Conservation (phyloP, 106 monocot genomes). For the Triglochin maritima region DNA sequence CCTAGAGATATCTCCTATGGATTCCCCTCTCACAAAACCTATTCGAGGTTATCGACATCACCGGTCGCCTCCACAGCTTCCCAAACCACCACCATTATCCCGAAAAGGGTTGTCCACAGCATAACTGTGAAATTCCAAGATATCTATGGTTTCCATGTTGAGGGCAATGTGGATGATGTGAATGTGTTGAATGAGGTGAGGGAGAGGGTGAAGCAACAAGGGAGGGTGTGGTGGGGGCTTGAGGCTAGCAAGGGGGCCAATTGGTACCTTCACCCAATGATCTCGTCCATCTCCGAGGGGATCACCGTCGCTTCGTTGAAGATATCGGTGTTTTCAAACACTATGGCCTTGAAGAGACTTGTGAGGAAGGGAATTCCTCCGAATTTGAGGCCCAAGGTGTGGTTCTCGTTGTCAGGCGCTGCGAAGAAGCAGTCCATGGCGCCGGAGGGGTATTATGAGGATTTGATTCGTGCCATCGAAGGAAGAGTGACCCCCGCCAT, state of each 20-base stretch:
- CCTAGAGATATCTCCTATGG: slow-evolving; percentile 28
- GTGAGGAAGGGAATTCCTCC: slow-evolving; percentile 79
- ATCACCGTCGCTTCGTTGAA: slow-evolving; percentile 58
- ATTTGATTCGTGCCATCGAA: slow-evolving; percentile 62
- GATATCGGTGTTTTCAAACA: slow-evolving; percentile 52
- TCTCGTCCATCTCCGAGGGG: slow-evolving; percentile 50
- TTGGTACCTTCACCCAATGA: slow-evolving; percentile 77
- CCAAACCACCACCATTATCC: not conserved
- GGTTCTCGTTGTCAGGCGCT: slow-evolving; percentile 71
- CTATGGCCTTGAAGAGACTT: slow-evolving; percentile 54
- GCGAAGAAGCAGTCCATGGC: slow-evolving; percentile 81
- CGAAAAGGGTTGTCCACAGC: slow-evolving; percentile 4
- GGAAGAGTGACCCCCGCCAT: slow-evolving; percentile 78
- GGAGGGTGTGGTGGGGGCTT: slow-evolving; percentile 70
- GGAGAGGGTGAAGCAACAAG: slow-evolving; percentile 79
- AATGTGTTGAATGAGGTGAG: slow-evolving; percentile 90
- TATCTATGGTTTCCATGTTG: slow-evolving; percentile 72
- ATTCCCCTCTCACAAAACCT: slow-evolving; percentile 17
- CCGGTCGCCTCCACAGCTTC: slow-evolving; percentile 8
- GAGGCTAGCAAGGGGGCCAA: slow-evolving; percentile 85
- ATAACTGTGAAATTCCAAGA: slow-evolving; percentile 73
- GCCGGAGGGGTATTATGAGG: slow-evolving; percentile 80
- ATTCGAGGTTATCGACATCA: slow-evolving; percentile 20
- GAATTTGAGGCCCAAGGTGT: slow-evolving; percentile 59
- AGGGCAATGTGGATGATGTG: slow-evolving; percentile 77